Evolutionary conservation across 1,139 yeast species (phyloP).

Genomic region (Lodderomyces theae): DNA sequence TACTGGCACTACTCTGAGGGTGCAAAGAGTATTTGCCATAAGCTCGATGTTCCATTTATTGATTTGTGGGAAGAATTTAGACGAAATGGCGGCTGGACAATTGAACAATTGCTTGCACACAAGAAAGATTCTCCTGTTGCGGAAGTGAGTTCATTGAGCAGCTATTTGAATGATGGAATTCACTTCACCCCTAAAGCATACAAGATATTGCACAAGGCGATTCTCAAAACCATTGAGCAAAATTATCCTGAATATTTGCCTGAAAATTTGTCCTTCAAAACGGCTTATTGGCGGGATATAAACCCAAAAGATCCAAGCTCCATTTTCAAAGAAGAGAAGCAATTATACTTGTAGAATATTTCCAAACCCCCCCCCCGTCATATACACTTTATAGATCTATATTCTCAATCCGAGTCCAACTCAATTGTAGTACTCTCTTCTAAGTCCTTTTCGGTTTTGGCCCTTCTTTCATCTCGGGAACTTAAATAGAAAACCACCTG

Average conservation of each 20-base stretch:
- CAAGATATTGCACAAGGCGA: slow-evolving; percentile 43
- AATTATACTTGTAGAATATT: no score
- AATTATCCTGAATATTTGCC: slow-evolving; percentile 50
- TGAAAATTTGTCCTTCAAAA: slow-evolving; percentile 27
- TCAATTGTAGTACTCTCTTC: background rate
- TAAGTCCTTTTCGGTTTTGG: background rate
- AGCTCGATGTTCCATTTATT: slow-evolving; percentile 48
- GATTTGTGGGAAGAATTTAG: slow-evolving; percentile 50
- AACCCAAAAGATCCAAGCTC: slow-evolving; percentile 16
- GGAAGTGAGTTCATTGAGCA: slow-evolving; percentile 17
- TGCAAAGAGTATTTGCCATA: slow-evolving; percentile 43
- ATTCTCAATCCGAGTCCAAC: slow-evolving; percentile 1
- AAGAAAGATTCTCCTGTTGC: slow-evolving; percentile 8
- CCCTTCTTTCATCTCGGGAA: slow-evolving; percentile 27
- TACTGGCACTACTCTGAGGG: slow-evolving; percentile 51
- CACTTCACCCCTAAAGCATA: slow-evolving; percentile 68
- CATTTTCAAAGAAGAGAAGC: slow-evolving; percentile 6
- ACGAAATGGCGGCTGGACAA: slow-evolving; percentile 18
- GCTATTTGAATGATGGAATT: slow-evolving; percentile 53
- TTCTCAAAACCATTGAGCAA: slow-evolving; percentile 35
- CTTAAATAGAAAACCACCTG: slow-evolving; percentile 28
- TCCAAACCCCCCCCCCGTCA: no score
- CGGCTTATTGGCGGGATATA: slow-evolving; percentile 39
- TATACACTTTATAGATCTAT: slow-evolving; percentile 3
- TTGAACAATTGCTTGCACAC: slow-evolving; percentile 16